Percentiles rank a stretch among this genome's conserved stretches.
These are phyloP conservation scores for Rosa rugosa DNA, from an alignment of 306 rosid species.

Conservation along the genomic window DNA sequence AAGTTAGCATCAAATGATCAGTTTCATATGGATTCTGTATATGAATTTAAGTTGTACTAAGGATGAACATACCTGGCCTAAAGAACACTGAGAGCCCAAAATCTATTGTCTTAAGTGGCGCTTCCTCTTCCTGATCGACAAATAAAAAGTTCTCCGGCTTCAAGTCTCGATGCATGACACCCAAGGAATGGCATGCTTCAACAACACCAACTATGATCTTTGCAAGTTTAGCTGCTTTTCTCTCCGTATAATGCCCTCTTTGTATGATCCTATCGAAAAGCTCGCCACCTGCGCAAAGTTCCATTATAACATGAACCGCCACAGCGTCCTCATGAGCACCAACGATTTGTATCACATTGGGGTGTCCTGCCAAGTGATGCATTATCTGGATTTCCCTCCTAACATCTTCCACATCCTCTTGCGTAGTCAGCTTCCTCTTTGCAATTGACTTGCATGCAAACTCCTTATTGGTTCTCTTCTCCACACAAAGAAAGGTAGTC, in stretches of 20 bases:
- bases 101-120: constrained; percentile 82
- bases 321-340: constrained; percentile 87
- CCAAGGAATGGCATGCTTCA: constrained; percentile 82
- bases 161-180: constrained; percentile 95
- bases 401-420: constrained; percentile 93
- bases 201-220: constrained; percentile 71
- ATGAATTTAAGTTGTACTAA: background rate
- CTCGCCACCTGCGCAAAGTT: constrained; percentile 90
- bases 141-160: constrained; percentile 94
- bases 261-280: constrained; percentile 90
- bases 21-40: background rate
- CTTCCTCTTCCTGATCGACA: constrained; percentile 65
- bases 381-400: constrained; percentile 93
- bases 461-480: constrained; percentile 52
- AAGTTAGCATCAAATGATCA: background rate
- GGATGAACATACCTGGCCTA: constrained; percentile 61
- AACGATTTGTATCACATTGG: constrained; percentile 74
- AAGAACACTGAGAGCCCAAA: constrained; percentile 92
- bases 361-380: constrained; percentile 95
- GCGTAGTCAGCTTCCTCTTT: constrained; percentile 72
- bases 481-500: constrained; percentile 69
- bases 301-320: constrained; percentile 87
- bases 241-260: constrained; percentile 84
- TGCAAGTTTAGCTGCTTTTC: constrained; percentile 82
- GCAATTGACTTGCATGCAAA: constrained; percentile 88